Percentiles rank a stretch among this genome's conserved stretches.
These are phyloP conservation scores for Coemansia biformis DNA, from an alignment of 192 early-diverging fungal genomes.

Conservation along the genomic window DNA sequence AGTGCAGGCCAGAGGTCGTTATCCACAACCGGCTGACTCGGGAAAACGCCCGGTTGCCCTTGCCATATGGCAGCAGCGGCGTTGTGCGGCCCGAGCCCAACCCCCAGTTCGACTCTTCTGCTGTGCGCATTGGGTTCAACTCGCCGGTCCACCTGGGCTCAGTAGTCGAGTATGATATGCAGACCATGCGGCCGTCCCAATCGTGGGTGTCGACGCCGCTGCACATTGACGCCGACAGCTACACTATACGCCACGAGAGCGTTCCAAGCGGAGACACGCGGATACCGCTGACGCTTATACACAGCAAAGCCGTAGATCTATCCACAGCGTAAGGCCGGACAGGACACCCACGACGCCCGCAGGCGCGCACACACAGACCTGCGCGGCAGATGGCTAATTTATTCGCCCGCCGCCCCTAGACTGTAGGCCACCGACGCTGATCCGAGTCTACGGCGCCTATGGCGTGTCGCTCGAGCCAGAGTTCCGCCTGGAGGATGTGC, in stretches of 20 bases:
- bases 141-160: constrained; percentile 63
- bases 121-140: constrained; percentile 42
- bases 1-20: constrained; percentile 31
- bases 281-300: constrained; percentile 65
- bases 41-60: constrained; percentile 14
- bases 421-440: constrained; percentile 48
- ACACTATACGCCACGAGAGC: constrained; percentile 21
- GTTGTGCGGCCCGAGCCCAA: constrained; percentile 57
- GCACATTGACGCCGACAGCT: constrained; percentile 25
- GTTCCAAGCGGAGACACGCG: constrained; percentile 23
- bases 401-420: no score
- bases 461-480: constrained; percentile 70
- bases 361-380: no score
- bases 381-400: no score
- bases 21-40: constrained; percentile 19
- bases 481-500: constrained; percentile 69
- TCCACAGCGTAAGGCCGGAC: constrained; percentile 12
- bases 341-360: no score
- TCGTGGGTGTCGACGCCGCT: constrained; percentile 34
- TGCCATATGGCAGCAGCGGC: constrained; percentile 46
- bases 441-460: constrained; percentile 80
- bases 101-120: constrained; percentile 51
- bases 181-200: constrained; percentile 8
- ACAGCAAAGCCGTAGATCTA: constrained; percentile 35
- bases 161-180: constrained; percentile 65